A percentile compares a stretch with the other conserved stretches of the same genome.
These are phyloP conservation scores for Candida hispaniensis DNA, from an alignment of 805 yeast species.

Conservation along the genomic window DNA sequence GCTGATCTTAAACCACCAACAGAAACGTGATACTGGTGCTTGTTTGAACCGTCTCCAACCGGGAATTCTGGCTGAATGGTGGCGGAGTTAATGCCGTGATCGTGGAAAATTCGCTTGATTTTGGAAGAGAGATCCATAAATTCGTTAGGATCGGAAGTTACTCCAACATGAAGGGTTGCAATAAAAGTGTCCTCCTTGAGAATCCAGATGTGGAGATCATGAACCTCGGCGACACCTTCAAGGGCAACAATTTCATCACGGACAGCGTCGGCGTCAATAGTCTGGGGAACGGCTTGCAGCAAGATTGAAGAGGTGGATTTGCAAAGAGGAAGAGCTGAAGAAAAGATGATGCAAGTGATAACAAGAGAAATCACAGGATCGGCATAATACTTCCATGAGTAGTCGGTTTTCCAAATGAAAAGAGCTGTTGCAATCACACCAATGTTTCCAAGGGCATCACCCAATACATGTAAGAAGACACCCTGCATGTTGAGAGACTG, in stretches of 20 bases:
- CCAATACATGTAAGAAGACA: conserved; percentile 86
- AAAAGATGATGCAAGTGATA: conserved; percentile 79
- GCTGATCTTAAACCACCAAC: conserved; percentile 15
- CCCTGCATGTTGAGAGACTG: conserved; percentile 93
- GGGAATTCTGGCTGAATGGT: conserved; percentile 93
- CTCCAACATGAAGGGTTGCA: conserved; percentile 81
- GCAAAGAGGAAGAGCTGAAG: conserved; percentile 86
- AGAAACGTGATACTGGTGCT: conserved; percentile 14
- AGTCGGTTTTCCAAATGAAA: conserved; percentile 89
- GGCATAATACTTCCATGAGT: conserved; percentile 71
- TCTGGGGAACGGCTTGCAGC: conserved; percentile 86
- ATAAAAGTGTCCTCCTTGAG: conserved; percentile 75
- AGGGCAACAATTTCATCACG: conserved; percentile 55
- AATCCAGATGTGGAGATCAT: conserved; percentile 96
- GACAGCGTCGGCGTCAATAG: conserved; percentile 64
- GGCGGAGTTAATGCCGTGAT: conserved; percentile 80
- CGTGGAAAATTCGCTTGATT: conserved; percentile 70
- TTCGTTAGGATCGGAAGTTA: conserved; percentile 50
- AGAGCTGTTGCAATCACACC: conserved; percentile 88
- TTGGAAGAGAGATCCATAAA: conserved; percentile 62
- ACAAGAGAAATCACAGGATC: conserved; percentile 82
- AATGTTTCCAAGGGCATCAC: conserved; percentile 91
- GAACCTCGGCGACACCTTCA: conserved; percentile 71
- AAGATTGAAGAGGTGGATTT: conserved; percentile 75
- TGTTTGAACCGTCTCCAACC: conserved; percentile 10